phyloP scores from a whole-genome alignment of 2,329 filamentous ascomycete species.

The Fonsecaea pedrosoi region DNA sequence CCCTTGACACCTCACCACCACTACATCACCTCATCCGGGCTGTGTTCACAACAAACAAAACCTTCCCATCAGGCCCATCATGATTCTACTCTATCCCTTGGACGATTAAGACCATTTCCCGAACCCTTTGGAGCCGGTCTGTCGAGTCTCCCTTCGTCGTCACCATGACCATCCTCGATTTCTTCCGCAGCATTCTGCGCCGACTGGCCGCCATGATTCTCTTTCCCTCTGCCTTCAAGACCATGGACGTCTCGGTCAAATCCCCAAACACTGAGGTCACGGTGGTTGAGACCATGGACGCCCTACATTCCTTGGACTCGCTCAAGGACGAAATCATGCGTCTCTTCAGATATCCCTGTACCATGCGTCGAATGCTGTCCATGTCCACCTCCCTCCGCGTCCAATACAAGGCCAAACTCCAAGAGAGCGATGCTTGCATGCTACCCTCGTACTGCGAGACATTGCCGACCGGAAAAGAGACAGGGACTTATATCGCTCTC shows the following conservation, averaged over 20 bases:
- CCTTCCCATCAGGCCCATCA: constrained; percentile 21
- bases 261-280: constrained; percentile 29
- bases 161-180: constrained; percentile 36
- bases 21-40: constrained; percentile 1
- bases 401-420: constrained; percentile 63
- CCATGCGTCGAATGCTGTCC: constrained; percentile 44
- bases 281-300: constrained; percentile 29
- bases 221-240: constrained; percentile 45
- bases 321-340: constrained; percentile 45
- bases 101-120: constrained; percentile 20
- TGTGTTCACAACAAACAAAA: constrained; percentile 26
- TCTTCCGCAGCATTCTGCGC: constrained; percentile 38
- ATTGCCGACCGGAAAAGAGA: constrained; percentile 65
- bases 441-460: constrained; percentile 69
- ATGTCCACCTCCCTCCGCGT: constrained; percentile 55
- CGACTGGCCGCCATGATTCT: constrained; percentile 50
- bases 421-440: constrained; percentile 67
- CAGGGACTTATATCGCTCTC: constrained; percentile 66
- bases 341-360: constrained; percentile 46
- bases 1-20: constrained; percentile 27
- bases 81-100: constrained; percentile 25
- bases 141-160: neutral
- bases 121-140: constrained; percentile 9
- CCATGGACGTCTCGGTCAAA: constrained; percentile 31
- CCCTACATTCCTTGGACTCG: constrained; percentile 44